phyloP scores from a whole-genome alignment of 176 grass and related monocot species.

The Triticum aestivum region DNA sequence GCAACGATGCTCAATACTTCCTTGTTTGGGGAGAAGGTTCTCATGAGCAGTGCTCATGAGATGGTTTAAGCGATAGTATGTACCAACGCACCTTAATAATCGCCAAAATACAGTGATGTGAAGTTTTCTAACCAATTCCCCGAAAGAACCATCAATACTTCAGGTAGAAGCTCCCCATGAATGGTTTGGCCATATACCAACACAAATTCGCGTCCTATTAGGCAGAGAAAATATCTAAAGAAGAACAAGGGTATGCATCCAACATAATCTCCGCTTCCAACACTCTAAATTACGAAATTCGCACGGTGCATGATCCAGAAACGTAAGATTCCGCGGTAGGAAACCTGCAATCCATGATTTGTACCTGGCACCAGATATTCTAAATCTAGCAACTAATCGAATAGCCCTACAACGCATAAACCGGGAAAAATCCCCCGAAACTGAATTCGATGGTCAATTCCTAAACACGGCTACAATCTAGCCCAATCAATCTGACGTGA shows the following conservation, averaged over 20 bases:
- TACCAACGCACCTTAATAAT: not conserved
- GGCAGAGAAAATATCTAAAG: not conserved
- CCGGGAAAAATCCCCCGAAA: not conserved
- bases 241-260: not conserved
- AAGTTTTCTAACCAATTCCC: not conserved
- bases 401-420: not conserved
- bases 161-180: not conserved
- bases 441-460: not conserved
- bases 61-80: not conserved
- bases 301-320: not conserved
- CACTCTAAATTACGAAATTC: not conserved
- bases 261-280: not conserved
- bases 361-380: not conserved
- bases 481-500: conserved; percentile 3
- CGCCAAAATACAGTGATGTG: not conserved
- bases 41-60: not conserved
- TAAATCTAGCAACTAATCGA: conserved; percentile 5
- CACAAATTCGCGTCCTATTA: not conserved
- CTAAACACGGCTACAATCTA: not conserved
- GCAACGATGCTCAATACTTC: not conserved
- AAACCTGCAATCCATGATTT: not conserved
- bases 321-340: not conserved
- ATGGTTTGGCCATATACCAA: not conserved
- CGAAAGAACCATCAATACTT: not conserved
- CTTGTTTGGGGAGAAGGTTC: not conserved